Conservation (phyloP, 2,329 filamentous ascomycete species). For the Fusarium austroafricanum region DNA sequence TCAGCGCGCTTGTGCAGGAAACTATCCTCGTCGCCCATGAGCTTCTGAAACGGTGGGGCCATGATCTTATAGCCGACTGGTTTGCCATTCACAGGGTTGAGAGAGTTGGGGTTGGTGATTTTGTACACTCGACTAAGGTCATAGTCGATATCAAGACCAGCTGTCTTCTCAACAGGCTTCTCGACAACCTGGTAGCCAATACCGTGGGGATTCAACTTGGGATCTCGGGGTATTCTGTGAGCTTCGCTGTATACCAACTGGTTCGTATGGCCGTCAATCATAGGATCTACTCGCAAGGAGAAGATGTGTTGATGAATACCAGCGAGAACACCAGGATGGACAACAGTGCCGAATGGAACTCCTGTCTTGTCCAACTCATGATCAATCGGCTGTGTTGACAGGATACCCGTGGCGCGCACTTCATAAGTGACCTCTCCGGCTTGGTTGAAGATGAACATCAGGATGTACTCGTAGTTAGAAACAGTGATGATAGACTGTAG, state of each 20-base stretch:
- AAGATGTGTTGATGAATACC: slow-evolving; percentile 79
- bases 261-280: slow-evolving; percentile 65
- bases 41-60: slow-evolving; percentile 59
- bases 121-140: slow-evolving; percentile 62
- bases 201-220: slow-evolving; percentile 68
- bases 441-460: slow-evolving; percentile 68
- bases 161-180: slow-evolving; percentile 53
- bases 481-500: slow-evolving; percentile 76
- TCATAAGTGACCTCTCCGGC: slow-evolving; percentile 71
- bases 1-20: slow-evolving; percentile 56
- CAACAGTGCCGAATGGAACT: slow-evolving; percentile 68
- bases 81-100: slow-evolving; percentile 50
- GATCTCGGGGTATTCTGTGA: slow-evolving; percentile 54
- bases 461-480: slow-evolving; percentile 56
- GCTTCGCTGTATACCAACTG: slow-evolving; percentile 59
- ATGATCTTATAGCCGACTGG: slow-evolving; percentile 63
- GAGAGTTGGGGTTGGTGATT: slow-evolving; percentile 57
- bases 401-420: slow-evolving; percentile 73
- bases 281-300: slow-evolving; percentile 71
- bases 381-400: slow-evolving; percentile 71
- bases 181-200: slow-evolving; percentile 69
- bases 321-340: slow-evolving; percentile 72
- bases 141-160: slow-evolving; percentile 60
- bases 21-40: slow-evolving; percentile 60
- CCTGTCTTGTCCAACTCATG: slow-evolving; percentile 63